Conservation (phyloP, 257 asterid species). For the Linaria vulgaris region DNA sequence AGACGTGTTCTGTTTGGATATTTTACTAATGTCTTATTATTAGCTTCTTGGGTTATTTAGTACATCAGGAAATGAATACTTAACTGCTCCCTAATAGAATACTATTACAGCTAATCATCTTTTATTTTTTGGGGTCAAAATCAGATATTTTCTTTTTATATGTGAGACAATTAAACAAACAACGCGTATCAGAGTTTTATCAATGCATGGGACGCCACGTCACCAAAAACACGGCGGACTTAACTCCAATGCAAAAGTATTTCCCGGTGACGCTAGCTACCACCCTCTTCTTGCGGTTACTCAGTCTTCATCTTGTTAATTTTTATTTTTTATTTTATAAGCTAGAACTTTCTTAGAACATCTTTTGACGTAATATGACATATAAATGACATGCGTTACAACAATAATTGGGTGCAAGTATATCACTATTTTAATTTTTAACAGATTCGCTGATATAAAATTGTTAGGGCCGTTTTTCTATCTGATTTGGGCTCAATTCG, state of each 20-base stretch:
- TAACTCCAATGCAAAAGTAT: slow-evolving; percentile 48
- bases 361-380: not conserved
- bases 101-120: not conserved
- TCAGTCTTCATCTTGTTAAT: not conserved
- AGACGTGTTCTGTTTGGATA: slow-evolving; percentile 40
- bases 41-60: slow-evolving; percentile 6
- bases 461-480: too few relatives aligned
- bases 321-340: not conserved
- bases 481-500: too few relatives aligned
- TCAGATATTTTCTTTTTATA: not conserved
- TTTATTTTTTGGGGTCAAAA: not conserved
- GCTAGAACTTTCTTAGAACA: not conserved
- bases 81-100: slow-evolving; percentile 50
- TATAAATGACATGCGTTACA: not conserved
- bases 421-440: too few relatives aligned
- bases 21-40: slow-evolving; percentile 8
- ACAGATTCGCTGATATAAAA: too few relatives aligned
- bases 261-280: not conserved
- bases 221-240: slow-evolving; percentile 66
- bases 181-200: slow-evolving; percentile 25
- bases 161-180: slow-evolving; percentile 23
- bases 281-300: not conserved
- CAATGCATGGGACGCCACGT: slow-evolving; percentile 73
- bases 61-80: slow-evolving; percentile 13
- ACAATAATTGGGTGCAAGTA: too few relatives aligned